Evolutionary conservation across 306 rosid species (phyloP).

Genomic region (Cicer pinnatifidum): DNA sequence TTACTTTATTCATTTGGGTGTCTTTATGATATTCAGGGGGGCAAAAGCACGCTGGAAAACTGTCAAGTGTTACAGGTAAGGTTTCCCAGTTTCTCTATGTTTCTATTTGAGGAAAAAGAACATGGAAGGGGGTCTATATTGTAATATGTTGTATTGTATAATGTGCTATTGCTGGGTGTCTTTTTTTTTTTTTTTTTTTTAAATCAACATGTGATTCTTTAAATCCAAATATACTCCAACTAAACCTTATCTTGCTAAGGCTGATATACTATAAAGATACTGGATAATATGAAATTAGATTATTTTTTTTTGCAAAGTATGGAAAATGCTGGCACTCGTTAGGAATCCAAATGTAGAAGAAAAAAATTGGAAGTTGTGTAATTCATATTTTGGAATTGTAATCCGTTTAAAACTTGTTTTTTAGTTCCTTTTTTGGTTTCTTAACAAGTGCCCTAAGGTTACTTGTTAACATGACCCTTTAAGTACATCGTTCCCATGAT

Average conservation of each 20-base stretch:
- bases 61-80: conserved; percentile 93
- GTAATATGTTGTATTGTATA: background rate
- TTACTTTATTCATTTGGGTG: conserved; percentile 44
- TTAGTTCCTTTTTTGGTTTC: too few relatives aligned
- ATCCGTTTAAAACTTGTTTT: too few relatives aligned
- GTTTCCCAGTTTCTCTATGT: conserved; percentile 14
- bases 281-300: background rate
- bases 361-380: too few relatives aligned
- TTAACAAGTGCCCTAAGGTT: too few relatives aligned
- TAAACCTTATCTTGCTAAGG: background rate
- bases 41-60: conserved; percentile 84
- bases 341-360: too few relatives aligned
- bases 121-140: background rate
- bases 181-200: too few relatives aligned
- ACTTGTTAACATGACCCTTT: too few relatives aligned
- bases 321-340: too few relatives aligned
- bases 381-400: too few relatives aligned
- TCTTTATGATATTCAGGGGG: conserved; percentile 70
- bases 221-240: background rate
- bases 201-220: background rate
- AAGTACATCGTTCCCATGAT: background rate
- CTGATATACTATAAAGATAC: background rate
- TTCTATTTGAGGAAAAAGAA: conserved; percentile 4
- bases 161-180: background rate
- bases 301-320: background rate